phyloP scores from a whole-genome alignment of 805 yeast species.

The Saccharomycopsis sp. region DNA sequence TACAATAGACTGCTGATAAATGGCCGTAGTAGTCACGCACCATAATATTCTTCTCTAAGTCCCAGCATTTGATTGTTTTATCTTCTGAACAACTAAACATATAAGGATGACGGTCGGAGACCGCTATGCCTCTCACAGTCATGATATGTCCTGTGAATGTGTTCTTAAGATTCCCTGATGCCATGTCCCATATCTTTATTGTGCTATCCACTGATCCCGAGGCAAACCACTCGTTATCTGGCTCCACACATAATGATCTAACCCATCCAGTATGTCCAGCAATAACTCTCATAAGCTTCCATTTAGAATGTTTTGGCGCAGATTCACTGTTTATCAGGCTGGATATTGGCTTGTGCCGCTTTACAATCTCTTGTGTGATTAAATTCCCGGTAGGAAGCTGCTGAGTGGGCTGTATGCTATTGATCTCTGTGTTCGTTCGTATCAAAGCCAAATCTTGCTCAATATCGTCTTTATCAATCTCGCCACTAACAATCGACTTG shows the following conservation, averaged over 20 bases:
- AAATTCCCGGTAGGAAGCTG: background rate
- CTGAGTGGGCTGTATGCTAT: conserved; percentile 21
- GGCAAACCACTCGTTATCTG: conserved; percentile 84
- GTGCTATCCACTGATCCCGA: conserved; percentile 88
- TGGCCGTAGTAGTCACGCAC: conserved; percentile 92
- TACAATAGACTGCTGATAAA: conserved; percentile 77
- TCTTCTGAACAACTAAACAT: conserved; percentile 91
- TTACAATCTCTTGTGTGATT: background rate
- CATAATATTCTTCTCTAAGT: conserved; percentile 75
- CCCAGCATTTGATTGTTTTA: conserved; percentile 92
- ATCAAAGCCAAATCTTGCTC: conserved; percentile 6
- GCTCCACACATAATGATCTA: conserved; percentile 73
- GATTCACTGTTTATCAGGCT: conserved; percentile 28
- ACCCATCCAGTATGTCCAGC: conserved; percentile 95
- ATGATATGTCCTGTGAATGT: conserved; percentile 87
- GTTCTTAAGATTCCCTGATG: conserved; percentile 57
- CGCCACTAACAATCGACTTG: background rate
- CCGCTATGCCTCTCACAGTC: conserved; percentile 73
- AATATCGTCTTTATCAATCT: background rate
- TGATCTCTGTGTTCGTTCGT: background rate
- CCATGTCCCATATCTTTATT: conserved; percentile 88
- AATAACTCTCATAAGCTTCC: conserved; percentile 68
- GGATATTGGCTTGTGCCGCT: conserved; percentile 18
- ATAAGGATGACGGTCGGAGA: conserved; percentile 77
- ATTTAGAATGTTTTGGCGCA: conserved; percentile 52